Base-by-base conservation (phyloP, 2,329 filamentous ascomycete genomes). In the Claviceps pazoutovae region DNA sequence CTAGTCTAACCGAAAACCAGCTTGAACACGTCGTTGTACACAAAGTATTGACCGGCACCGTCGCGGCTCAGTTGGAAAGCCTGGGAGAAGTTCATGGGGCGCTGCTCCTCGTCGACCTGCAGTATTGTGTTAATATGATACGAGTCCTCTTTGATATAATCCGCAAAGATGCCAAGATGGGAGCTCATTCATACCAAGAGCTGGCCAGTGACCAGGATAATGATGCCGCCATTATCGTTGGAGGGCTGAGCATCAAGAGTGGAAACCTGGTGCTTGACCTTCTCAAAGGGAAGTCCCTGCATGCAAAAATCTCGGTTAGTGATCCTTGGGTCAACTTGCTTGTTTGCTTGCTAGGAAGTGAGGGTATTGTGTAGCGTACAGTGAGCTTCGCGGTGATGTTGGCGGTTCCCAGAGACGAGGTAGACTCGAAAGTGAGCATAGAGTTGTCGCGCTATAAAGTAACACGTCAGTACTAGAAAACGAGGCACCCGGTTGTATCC, bases 11-110 rank as follows among this genome's bases (percentile, higher is more conserved):
- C 75, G 70, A 86, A 91, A 60, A 95, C 79, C 56, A 97, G 80
- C 72, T 87, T 87, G 82, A 97, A 97, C 67, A 97, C 73, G 69
- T 97, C 91, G 76, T 97, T 96, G 74, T 83, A 84, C 66, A 97
- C 86, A 68, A 80, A 96, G 75, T 85, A 95, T 71, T 76, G 82
- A 60, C 82, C 84, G 50, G 70, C 70, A 49, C 70, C 70, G 51
- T 88, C 84, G 55, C 81, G 83, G 58, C 81, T 70, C 56, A 97
- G 83, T 70, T 94, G 86, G 79, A 97, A 97, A 52, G 79, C 73
- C 73, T 97, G 90, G 52, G 83, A 83, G 73, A 90, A 98, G 78
- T 80, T 89, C 84, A 96, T 93, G 45, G 88, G 87, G 63, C 81
- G 81, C 67, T 86, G 76, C 70, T 89, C 82, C 60, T 90, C 89